Evolutionary conservation across 257 asterid genomes (phyloP).

Genomic region (Rubia yunnanensis): DNA sequence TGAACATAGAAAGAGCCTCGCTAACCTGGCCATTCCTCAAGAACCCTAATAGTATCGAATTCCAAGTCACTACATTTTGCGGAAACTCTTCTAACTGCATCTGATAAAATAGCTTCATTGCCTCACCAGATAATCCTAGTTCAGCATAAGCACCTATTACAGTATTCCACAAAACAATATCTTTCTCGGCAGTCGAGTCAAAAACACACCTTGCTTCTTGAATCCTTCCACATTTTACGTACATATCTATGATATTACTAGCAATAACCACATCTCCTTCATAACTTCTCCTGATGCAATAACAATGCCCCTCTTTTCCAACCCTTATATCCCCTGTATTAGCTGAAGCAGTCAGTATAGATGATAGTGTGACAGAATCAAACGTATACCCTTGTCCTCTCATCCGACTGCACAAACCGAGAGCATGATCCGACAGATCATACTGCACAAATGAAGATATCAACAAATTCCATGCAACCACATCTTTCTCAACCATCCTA

Average conservation of each 20-base stretch:
- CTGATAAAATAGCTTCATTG: conserved; percentile 20
- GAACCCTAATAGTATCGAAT: conserved; percentile 23
- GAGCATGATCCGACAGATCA: conserved; percentile 13
- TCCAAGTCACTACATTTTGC: conserved; percentile 24
- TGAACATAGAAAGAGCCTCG: conserved; percentile 22
- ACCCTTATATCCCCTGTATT: conserved; percentile 18
- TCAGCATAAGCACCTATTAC: conserved; percentile 24
- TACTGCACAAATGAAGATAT: conserved; percentile 18
- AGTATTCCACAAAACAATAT: conserved; percentile 26
- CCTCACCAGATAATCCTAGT: conserved; percentile 21
- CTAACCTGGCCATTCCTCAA: conserved; percentile 21
- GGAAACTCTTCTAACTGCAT: conserved; percentile 24
- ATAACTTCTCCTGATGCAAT: conserved; percentile 17
- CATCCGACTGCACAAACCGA: conserved; percentile 19
- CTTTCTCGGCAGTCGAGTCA: conserved; percentile 15
- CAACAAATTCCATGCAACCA: conserved; percentile 27
- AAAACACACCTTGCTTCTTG: conserved; percentile 22
- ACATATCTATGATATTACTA: conserved; percentile 22
- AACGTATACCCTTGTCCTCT: conserved; percentile 17
- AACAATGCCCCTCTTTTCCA: conserved; percentile 25
- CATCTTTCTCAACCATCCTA: conserved; percentile 21
- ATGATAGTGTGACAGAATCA: conserved; percentile 20
- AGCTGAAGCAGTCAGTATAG: conserved; percentile 20
- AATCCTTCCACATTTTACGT: conserved; percentile 23
- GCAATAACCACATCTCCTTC: conserved; percentile 14